Conservation (phyloP, 1,284 basidiomycete species). For the Cutaneotrichosporon sp. region DNA sequence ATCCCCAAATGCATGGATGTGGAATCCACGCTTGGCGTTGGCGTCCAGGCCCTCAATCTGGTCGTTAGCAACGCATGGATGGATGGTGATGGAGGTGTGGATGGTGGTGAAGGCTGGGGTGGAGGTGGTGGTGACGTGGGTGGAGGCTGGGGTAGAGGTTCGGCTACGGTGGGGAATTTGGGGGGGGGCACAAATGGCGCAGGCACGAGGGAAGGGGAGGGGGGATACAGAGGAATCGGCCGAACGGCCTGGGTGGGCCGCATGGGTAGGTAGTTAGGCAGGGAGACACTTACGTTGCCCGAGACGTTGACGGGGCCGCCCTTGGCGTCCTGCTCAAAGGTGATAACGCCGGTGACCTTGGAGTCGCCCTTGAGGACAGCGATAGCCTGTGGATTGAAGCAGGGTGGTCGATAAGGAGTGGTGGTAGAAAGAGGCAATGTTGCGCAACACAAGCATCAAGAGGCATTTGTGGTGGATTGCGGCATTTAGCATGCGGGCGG, state of each 20-base stretch:
- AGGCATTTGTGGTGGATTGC: background rate
- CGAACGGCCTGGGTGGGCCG: background rate
- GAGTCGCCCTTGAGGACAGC: slow-evolving; percentile 62
- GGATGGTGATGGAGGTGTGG: too few relatives aligned
- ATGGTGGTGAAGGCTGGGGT: background rate
- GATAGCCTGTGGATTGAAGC: slow-evolving; percentile 53
- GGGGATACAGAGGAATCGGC: background rate
- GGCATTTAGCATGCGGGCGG: background rate
- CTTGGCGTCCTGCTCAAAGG: slow-evolving; percentile 58
- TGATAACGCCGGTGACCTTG: slow-evolving; percentile 59
- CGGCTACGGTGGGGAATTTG: too few relatives aligned
- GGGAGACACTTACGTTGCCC: slow-evolving; percentile 52
- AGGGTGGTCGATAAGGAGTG: too few relatives aligned
- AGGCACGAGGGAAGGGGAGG: background rate
- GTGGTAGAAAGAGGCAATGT: background rate
- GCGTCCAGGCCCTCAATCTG: slow-evolving; percentile 59
- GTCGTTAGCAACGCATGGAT: background rate
- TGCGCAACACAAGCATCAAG: background rate
- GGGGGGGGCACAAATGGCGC: background rate
- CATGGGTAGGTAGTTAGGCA: too few relatives aligned
- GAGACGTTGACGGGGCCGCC: slow-evolving; percentile 58
- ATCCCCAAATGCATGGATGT: slow-evolving; percentile 36
- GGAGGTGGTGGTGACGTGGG: background rate
- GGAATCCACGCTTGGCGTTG: slow-evolving; percentile 63
- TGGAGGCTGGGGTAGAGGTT: background rate